Conservation (phyloP, 805 yeast species). For the Candida coquimbonensis region DNA sequence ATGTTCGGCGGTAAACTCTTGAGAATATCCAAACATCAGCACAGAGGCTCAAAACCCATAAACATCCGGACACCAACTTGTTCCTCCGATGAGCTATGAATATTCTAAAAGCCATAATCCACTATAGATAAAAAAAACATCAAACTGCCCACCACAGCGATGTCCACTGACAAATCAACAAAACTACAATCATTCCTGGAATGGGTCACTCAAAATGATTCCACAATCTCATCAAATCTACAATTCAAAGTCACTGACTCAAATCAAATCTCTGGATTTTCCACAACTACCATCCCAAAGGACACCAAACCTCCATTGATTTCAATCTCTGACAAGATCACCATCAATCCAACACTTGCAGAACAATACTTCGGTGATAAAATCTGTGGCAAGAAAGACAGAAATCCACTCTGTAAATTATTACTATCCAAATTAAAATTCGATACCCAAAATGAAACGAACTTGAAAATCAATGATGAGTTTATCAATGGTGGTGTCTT, state of each 20-base stretch:
- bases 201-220: conserved; percentile 36
- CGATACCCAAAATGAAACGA: conserved; percentile 17
- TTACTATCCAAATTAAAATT: conserved; percentile 37
- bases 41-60: too few species aligned
- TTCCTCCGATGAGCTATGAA: not conserved
- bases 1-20: too few species aligned
- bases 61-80: too few species aligned
- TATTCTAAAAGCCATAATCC: not conserved
- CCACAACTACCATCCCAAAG: conserved; percentile 28
- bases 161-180: too few species aligned
- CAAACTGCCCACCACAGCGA: too few species aligned
- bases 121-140: too few species aligned
- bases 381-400: conserved; percentile 7
- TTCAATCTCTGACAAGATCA: conserved; percentile 30
- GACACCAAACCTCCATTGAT: conserved; percentile 23
- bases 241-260: conserved; percentile 24
- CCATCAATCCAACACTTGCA: conserved; percentile 33
- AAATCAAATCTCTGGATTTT: conserved; percentile 13
- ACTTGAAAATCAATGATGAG: not conserved
- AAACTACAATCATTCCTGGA: conserved; percentile 13
- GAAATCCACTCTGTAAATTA: conserved; percentile 25
- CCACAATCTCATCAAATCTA: conserved; percentile 28
- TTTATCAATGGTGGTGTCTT: conserved; percentile 12
- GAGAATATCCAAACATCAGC: too few species aligned
- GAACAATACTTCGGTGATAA: conserved; percentile 20